Evolutionary conservation across 306 rosid genomes (phyloP), one percentile per base, ranked within the genome.

Genomic region (Dryas drummondii): DNA sequence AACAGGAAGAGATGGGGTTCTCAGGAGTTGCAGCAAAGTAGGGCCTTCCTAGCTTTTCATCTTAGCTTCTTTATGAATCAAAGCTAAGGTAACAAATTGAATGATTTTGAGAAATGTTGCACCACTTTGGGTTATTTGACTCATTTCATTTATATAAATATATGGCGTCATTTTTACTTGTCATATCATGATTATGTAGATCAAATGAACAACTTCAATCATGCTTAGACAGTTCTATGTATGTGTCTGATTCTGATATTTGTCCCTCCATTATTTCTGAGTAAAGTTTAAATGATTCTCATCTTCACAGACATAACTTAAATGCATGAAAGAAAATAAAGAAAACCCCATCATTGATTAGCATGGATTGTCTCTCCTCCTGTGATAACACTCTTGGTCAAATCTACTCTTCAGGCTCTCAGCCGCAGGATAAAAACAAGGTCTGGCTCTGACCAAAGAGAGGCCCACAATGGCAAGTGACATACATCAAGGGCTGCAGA

Each of bases 401-500:
- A 71, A 72, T 72, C 66, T 60, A 4, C 60, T n/a, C 22, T 53
- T 15, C 57, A 53, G 57, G 7, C 4, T 12, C 4, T 12, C 53
- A 49, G 53, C 53, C 50, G 66, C 75, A 57, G 76, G 66, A 72
- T 45, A 72, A 46, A 72, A 44, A 71, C 66, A 56, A 71, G 5
- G 17, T 19, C 55, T 45, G 14, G 45, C 16, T 57, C 66, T 45
- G 66, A 56, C 26, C 76, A 3, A 51, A 19, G 19, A 55, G 47
- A 19, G 76, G 56, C 76, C 76, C 76, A 57, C 76, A 57, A 57
- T 72, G 76, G 76, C 71, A 14, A 66, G 71, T 66, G 71, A 66
- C n/a, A 66, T 66, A 56, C 76, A 72, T 45, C 67, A 72, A 72
- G 16, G 15, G 8, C 55, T 17, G 64, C 47, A 57, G 67, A 26